Base-by-base conservation (phyloP, 768 basidiomycete species). In the Hypsizygus marmoreus region DNA sequence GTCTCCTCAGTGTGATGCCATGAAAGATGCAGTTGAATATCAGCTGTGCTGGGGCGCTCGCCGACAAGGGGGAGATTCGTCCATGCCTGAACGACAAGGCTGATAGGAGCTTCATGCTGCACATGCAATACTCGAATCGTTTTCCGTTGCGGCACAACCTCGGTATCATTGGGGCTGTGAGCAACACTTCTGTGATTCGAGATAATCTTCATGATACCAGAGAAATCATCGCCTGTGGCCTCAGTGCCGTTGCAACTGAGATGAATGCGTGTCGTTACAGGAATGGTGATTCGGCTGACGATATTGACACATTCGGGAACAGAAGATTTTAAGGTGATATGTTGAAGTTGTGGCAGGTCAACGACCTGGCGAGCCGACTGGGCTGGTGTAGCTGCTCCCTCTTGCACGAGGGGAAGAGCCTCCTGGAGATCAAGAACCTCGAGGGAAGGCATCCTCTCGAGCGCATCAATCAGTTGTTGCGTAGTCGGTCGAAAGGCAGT, bases 401-500 rank as follows among this genome's bases (percentile, higher is more conserved):
- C 50, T 10, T 56, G 53, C 13, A 62, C 49, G 11, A 53, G 51
- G 10, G 71, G 70, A 5, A 74, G 60, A 19, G 61, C 61, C 30
- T 69, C 55, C 32, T 67, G 65, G 4, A 75, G 57, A 45, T 68
- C 56, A n/a, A 75, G 55, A 11, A 59, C 50, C 34, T 56, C 60
- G 9, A 75, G 57, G 35, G 36, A 30, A 1, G 67, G 68, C 67
- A 70, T 69, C 37, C 57, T 53, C 13, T 59, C 40, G 7, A 77
- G 65, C 12, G 60, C 59, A 17, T 57, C 48, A n/a, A 66, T 40
- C 19, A 77, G 54, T 35, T 68, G 63, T 5, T 47, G 45, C 23
- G 62, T 59, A 6, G 65, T 56, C 1, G 70, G 69, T 22, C 63
- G 64, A 17, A 57, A 50, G 7, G 53, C 34, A 2, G 24, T 12